Evolutionary conservation across 805 yeast species (phyloP).

Genomic region (Yarrowia sp.): DNA sequence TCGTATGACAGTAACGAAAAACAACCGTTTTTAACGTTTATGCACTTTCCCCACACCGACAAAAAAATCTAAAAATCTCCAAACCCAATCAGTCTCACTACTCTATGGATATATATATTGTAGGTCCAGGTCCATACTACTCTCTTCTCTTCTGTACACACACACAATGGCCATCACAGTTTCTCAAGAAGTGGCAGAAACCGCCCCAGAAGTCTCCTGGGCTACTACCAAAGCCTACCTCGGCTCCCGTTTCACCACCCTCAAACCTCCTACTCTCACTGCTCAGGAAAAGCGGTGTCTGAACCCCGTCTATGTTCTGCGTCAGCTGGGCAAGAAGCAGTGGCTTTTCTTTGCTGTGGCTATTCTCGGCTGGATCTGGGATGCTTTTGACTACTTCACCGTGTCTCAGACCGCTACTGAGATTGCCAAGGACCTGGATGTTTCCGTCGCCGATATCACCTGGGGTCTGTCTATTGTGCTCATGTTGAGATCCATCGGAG

Average conservation of each 20-base stretch:
- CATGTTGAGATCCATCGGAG: constrained; percentile 71
- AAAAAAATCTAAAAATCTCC: neutral
- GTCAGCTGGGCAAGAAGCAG: constrained; percentile 48
- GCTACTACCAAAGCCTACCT: constrained; percentile 36
- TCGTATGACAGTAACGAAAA: neutral
- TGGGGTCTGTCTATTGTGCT: constrained; percentile 74
- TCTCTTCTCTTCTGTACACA: neutral
- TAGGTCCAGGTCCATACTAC: neutral
- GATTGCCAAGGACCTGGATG: constrained; percentile 51
- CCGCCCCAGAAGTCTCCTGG: constrained; percentile 33
- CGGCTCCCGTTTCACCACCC: constrained; percentile 37
- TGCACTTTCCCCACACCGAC: constrained; percentile 13
- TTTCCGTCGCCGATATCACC: constrained; percentile 51
- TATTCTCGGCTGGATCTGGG: constrained; percentile 67
- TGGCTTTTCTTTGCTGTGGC: constrained; percentile 64
- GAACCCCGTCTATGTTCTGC: constrained; percentile 64
- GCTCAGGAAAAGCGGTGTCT: constrained; percentile 35
- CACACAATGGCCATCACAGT: constrained; percentile 7
- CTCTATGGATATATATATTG: neutral
- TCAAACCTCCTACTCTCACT: constrained; percentile 35
- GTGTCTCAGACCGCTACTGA: constrained; percentile 55
- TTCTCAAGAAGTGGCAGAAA: constrained; percentile 13
- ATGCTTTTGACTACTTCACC: constrained; percentile 68
- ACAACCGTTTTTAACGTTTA: neutral
- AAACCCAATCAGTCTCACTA: neutral